Conservation (phyloP, 352 stramenopile genomes). For the Pythium periplocum region DNA sequence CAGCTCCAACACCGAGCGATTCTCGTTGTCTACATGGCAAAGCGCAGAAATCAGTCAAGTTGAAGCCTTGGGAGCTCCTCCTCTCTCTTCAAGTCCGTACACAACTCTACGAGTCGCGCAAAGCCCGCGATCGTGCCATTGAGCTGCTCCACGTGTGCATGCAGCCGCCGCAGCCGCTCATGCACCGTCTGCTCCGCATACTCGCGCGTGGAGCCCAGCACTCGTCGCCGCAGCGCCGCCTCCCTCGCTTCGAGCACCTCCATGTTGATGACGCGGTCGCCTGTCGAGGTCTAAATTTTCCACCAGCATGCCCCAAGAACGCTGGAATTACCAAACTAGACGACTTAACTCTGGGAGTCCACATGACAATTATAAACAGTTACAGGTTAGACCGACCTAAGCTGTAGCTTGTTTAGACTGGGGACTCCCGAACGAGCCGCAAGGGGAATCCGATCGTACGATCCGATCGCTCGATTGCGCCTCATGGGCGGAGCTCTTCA, state of each 20-base stretch:
- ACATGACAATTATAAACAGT: background rate
- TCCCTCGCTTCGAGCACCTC: constrained; percentile 55
- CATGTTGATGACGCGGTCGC: constrained; percentile 21
- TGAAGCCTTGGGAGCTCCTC: too few species aligned
- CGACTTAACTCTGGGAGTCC: too few species aligned
- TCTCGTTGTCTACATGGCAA: constrained; percentile 27
- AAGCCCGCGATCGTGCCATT: constrained; percentile 28
- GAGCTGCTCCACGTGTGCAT: constrained; percentile 21
- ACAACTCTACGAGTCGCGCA: constrained; percentile 38
- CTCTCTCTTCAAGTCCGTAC: constrained; percentile 16
- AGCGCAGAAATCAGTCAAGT: too few species aligned
- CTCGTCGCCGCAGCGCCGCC: constrained; percentile 22
- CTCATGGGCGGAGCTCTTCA: too few species aligned
- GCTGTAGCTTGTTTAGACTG: too few species aligned
- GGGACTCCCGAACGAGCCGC: too few species aligned
- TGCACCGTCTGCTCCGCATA: constrained; percentile 31
- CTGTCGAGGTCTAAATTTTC: too few species aligned
- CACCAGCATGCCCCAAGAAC: too few species aligned
- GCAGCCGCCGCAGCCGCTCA: constrained; percentile 21
- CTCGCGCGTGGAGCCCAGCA: constrained; percentile 9
- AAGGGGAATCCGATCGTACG: too few species aligned
- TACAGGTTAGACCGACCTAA: background rate
- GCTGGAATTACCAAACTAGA: too few species aligned
- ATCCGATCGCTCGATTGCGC: too few species aligned
- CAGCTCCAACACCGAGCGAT: constrained; percentile 29